Evolutionary conservation across 2,329 filamentous ascomycete species (phyloP).

Genomic region (Diaporthe australafricana): DNA sequence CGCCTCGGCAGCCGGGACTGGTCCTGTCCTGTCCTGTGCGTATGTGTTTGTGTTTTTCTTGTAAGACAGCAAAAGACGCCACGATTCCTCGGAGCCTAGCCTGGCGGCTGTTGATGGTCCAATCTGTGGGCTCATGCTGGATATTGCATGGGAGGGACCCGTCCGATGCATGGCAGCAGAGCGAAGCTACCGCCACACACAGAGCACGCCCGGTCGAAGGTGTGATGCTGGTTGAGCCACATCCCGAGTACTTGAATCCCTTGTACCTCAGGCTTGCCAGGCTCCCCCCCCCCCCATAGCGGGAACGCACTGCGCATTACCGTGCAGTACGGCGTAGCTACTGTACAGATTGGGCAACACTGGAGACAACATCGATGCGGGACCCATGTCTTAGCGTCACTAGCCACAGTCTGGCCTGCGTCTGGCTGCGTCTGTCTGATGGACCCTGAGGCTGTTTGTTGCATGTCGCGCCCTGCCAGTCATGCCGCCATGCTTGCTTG

Average conservation of each 20-base stretch:
- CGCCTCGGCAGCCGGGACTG: neutral
- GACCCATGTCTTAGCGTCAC: constrained; percentile 21
- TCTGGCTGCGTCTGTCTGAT: neutral
- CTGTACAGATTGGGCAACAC: neutral
- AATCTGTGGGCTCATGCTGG: neutral
- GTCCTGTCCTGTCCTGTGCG: neutral
- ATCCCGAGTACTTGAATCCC: neutral
- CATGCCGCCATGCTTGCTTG: constrained; percentile 24
- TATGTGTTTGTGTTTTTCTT: no score
- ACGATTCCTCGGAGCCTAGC: neutral
- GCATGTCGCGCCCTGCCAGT: neutral
- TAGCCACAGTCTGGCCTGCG: constrained; percentile 12
- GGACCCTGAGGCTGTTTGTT: neutral
- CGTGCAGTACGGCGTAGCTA: no score
- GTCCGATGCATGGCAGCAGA: neutral
- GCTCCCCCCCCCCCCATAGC: no score
- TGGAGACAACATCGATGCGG: neutral
- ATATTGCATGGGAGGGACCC: neutral
- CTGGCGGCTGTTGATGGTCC: no score
- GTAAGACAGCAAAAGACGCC: neutral
- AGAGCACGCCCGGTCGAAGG: neutral
- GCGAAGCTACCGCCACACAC: neutral
- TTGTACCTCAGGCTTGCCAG: neutral
- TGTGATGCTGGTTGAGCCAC: neutral
- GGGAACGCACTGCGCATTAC: neutral